phyloP scores from a whole-genome alignment of 306 rosid species.

The Coriaria nepalensis region DNA sequence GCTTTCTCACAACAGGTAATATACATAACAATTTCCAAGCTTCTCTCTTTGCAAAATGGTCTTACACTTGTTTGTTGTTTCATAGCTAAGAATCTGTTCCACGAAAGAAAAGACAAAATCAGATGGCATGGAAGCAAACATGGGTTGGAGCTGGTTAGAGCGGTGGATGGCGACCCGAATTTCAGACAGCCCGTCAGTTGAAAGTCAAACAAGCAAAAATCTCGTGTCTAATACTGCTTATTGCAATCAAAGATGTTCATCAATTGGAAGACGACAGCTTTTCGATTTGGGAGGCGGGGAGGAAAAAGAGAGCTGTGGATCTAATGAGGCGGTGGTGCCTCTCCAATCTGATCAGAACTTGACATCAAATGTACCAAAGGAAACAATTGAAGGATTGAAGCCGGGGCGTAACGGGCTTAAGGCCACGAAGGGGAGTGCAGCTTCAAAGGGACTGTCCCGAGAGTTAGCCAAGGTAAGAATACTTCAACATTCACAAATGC shows the following conservation, averaged over 20 bases:
- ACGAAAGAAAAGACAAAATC: slow-evolving; percentile 40
- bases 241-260: slow-evolving; percentile 15
- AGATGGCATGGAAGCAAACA: slow-evolving; percentile 36
- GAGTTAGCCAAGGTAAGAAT: slow-evolving; percentile 37
- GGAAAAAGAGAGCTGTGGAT: slow-evolving; percentile 87
- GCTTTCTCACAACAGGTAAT: slow-evolving; percentile 93
- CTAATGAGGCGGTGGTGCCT: slow-evolving; percentile 46
- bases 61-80: background rate
- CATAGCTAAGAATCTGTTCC: slow-evolving; percentile 66
- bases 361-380: slow-evolving; percentile 27
- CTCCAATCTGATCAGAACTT: slow-evolving; percentile 32
- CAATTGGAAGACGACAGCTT: slow-evolving; percentile 22
- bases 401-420: slow-evolving; percentile 21
- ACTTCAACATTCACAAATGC: too few relatives aligned
- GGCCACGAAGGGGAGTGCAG: slow-evolving; percentile 22
- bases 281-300: slow-evolving; percentile 46
- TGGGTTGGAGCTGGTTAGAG: slow-evolving; percentile 98
- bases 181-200: slow-evolving; percentile 44
- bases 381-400: slow-evolving; percentile 19
- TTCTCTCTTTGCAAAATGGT: too few relatives aligned
- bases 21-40: too few relatives aligned
- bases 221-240: slow-evolving; percentile 17
- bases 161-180: slow-evolving; percentile 95
- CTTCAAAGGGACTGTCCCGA: slow-evolving; percentile 35
- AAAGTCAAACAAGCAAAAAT: slow-evolving; percentile 33